Evolutionary conservation across 2,329 filamentous ascomycete genomes (phyloP).

Genomic region (Hirsutella thompsonii): DNA sequence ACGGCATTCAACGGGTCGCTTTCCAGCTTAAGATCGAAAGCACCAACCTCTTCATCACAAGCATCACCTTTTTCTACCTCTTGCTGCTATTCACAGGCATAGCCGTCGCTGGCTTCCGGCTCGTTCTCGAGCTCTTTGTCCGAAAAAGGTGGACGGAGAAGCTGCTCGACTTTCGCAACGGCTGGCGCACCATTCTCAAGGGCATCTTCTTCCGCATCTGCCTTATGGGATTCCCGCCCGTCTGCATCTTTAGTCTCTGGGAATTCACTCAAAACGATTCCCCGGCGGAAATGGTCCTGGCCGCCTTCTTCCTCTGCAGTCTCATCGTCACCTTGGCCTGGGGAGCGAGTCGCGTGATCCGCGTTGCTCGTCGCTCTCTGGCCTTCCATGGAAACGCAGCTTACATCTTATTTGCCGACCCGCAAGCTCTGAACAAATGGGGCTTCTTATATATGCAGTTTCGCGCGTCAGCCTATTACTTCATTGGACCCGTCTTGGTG

Average conservation of each 20-base stretch:
- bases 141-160: constrained; percentile 72
- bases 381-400: constrained; percentile 90
- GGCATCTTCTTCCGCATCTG: constrained; percentile 86
- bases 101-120: constrained; percentile 68
- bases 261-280: constrained; percentile 83
- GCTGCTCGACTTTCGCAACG: constrained; percentile 87
- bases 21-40: constrained; percentile 65
- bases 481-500: constrained; percentile 65
- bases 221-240: constrained; percentile 83
- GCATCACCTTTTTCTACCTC: constrained; percentile 76
- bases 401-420: constrained; percentile 93
- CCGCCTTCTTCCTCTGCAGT: constrained; percentile 77
- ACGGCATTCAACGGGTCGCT: constrained; percentile 78
- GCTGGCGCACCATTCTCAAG: constrained; percentile 85
- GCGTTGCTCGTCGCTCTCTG: constrained; percentile 76
- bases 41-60: constrained; percentile 89
- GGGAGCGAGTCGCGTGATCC: constrained; percentile 82
- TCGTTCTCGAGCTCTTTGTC: constrained; percentile 60
- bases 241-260: constrained; percentile 84
- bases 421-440: constrained; percentile 89
- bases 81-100: constrained; percentile 66
- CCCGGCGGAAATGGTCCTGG: constrained; percentile 71
- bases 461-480: constrained; percentile 91
- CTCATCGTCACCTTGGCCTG: constrained; percentile 67
- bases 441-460: constrained; percentile 96